phyloP scores from a whole-genome alignment of 805 yeast genomes.

The Schwanniomyces pseudopolymorphus region DNA sequence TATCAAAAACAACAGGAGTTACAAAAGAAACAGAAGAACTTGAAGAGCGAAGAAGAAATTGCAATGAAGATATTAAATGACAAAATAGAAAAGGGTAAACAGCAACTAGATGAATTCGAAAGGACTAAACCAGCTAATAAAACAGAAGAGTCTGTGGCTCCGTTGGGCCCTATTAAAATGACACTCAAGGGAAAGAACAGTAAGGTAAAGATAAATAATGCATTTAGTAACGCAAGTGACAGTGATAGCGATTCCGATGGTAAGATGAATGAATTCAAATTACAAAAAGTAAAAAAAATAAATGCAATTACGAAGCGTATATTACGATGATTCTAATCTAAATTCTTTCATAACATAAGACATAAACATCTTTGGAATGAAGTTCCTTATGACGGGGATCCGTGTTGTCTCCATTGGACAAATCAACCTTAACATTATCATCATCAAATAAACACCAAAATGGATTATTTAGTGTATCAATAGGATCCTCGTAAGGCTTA shows the following conservation, averaged over 20 bases:
- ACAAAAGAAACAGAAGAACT: constrained; percentile 31
- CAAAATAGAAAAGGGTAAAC: constrained; percentile 52
- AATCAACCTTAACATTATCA: constrained; percentile 49
- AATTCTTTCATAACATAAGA: constrained; percentile 61
- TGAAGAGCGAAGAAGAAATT: constrained; percentile 47
- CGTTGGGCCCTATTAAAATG: constrained; percentile 23
- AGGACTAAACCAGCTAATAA: neutral
- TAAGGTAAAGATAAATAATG: constrained; percentile 7
- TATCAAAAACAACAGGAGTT: constrained; percentile 35
- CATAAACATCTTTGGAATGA: constrained; percentile 63
- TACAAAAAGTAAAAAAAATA: constrained; percentile 3
- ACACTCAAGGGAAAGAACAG: constrained; percentile 11
- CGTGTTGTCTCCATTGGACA: constrained; percentile 47
- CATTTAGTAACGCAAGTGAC: constrained; percentile 9
- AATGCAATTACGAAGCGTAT: constrained; percentile 6
- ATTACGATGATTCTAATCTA: constrained; percentile 2
- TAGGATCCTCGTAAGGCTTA: constrained; percentile 5
- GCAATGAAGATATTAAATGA: constrained; percentile 42
- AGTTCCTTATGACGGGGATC: constrained; percentile 25
- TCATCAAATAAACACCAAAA: constrained; percentile 79
- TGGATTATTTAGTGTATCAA: constrained; percentile 37
- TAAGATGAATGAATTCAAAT: neutral
- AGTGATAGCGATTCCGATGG: constrained; percentile 9
- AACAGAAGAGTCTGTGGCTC: no score
- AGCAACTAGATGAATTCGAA: constrained; percentile 3